phyloP scores from a whole-genome alignment of 768 basidiomycete species.

The Strobilomyces dryophilus region DNA sequence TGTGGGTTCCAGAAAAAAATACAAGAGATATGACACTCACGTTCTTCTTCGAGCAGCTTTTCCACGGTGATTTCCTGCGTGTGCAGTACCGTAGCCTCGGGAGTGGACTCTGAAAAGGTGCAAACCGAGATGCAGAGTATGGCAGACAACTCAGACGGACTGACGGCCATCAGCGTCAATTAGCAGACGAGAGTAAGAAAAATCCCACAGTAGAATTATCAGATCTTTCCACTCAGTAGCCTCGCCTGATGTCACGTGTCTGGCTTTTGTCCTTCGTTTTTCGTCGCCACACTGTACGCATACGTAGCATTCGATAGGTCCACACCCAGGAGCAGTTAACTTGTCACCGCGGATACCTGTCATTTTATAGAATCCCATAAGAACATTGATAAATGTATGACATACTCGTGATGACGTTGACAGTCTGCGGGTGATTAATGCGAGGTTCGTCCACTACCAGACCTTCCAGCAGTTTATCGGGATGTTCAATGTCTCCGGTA shows the following conservation, averaged over 20 bases:
- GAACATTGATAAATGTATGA: neutral
- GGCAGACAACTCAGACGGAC: neutral
- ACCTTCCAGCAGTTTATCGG: neutral
- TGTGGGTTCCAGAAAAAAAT: neutral
- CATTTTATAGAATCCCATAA: neutral
- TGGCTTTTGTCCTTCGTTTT: neutral
- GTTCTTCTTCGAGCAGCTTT: neutral
- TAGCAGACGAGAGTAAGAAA: neutral
- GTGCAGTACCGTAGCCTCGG: neutral
- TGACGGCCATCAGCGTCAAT: neutral
- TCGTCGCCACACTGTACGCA: neutral
- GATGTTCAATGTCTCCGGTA: neutral
- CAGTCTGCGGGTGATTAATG: neutral
- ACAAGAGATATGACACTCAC: neutral
- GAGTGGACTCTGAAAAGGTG: too few relatives aligned
- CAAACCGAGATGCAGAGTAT: neutral
- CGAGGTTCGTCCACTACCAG: too few relatives aligned
- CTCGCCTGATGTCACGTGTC: neutral
- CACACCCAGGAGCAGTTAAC: neutral
- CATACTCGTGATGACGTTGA: neutral
- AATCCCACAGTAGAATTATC: neutral
- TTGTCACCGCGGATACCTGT: neutral
- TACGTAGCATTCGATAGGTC: neutral
- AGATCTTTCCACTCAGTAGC: neutral
- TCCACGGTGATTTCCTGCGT: neutral